Evolutionary conservation across 2,329 filamentous ascomycete genomes (phyloP).

Genomic region (Berkeleyomyces basicola): DNA sequence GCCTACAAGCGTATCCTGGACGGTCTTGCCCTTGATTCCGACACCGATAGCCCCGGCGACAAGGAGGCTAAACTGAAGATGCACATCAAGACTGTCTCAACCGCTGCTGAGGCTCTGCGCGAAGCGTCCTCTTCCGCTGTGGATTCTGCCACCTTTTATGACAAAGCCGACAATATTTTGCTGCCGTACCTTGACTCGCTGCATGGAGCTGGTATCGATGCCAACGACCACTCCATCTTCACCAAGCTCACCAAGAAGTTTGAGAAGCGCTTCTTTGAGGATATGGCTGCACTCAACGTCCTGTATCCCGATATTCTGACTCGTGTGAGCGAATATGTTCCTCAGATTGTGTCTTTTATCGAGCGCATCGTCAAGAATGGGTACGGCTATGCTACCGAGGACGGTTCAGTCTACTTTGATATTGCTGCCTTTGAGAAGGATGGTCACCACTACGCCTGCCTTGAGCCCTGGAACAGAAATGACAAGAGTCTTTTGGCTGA

Average conservation of each 20-base stretch:
- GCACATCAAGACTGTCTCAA: slow-evolving; percentile 53
- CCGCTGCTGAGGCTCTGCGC: slow-evolving; percentile 24
- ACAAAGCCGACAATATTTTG: slow-evolving; percentile 48
- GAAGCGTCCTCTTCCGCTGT: slow-evolving; percentile 24
- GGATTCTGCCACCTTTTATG: slow-evolving; percentile 32
- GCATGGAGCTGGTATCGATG: slow-evolving; percentile 45
- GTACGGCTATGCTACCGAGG: slow-evolving; percentile 57
- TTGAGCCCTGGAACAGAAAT: slow-evolving; percentile 72
- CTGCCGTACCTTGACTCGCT: slow-evolving; percentile 66
- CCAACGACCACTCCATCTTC: slow-evolving; percentile 55
- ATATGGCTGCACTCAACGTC: slow-evolving; percentile 78
- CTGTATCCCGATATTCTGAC: slow-evolving; percentile 67
- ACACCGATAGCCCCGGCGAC: slow-evolving; percentile 46
- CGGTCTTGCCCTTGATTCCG: slow-evolving; percentile 37
- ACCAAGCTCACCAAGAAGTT: slow-evolving; percentile 72
- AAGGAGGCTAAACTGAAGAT: slow-evolving; percentile 79
- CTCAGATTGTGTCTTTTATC: slow-evolving; percentile 73
- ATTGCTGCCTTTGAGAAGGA: slow-evolving; percentile 70
- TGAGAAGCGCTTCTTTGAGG: slow-evolving; percentile 73
- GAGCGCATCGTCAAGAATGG: slow-evolving; percentile 68
- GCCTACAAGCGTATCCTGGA: slow-evolving; percentile 38
- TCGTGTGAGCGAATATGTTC: slow-evolving; percentile 81
- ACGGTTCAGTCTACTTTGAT: slow-evolving; percentile 90
- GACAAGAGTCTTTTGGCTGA: slow-evolving; percentile 74
- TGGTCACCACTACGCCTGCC: slow-evolving; percentile 69